phyloP scores from a whole-genome alignment of 805 yeast genomes.

The Wickerhamiella shivajii region DNA sequence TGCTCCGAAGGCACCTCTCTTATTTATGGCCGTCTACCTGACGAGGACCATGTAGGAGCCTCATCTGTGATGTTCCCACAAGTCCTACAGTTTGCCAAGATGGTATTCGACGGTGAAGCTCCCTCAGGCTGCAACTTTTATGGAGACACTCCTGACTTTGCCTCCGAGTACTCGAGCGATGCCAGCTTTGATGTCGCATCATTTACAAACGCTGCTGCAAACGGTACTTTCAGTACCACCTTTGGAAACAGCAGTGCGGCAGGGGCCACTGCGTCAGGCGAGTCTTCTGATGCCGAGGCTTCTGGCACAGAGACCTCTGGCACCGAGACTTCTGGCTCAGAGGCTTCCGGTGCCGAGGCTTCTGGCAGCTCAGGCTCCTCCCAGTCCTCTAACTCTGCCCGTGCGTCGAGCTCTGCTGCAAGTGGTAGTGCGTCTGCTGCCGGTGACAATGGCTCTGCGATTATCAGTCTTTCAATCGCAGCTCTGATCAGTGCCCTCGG shows the following conservation, averaged over 20 bases:
- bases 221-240: not conserved
- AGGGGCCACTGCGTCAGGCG: not conserved
- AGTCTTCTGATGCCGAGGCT: not conserved
- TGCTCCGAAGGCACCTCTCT: conserved; percentile 19
- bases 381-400: not conserved
- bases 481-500: too few relatives aligned
- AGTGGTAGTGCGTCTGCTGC: conserved; percentile 1
- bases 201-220: not conserved
- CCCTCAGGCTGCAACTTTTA: conserved; percentile 5
- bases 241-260: not conserved
- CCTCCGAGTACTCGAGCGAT: conserved; percentile 2
- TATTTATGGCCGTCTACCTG: conserved; percentile 13
- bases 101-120: conserved; percentile 1
- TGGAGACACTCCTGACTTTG: conserved; percentile 6
- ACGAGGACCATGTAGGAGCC: conserved; percentile 10
- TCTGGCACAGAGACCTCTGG: conserved; percentile 3
- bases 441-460: too few relatives aligned
- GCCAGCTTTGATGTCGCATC: not conserved
- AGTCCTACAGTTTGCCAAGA: not conserved
- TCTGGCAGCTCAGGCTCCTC: not conserved
- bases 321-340: not conserved
- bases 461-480: too few relatives aligned
- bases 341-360: not conserved
- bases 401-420: not conserved
- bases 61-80: not conserved